phyloP scores from a whole-genome alignment of 1,284 basidiomycete genomes.

The Neolentinus lepideus region DNA sequence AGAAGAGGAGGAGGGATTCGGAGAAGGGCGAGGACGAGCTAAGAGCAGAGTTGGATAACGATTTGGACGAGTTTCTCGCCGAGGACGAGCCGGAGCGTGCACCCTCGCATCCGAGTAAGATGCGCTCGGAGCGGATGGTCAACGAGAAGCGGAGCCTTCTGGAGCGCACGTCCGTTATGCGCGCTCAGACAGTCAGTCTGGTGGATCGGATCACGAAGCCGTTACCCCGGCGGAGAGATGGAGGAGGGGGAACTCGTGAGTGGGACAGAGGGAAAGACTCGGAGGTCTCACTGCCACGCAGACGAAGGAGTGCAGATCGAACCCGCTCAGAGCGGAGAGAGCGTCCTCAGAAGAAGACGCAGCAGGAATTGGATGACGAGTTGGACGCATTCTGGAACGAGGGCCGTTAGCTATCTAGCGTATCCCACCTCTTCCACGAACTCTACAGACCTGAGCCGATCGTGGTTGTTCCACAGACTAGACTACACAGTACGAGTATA shows the following conservation, averaged over 20 bases:
- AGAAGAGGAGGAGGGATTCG: conserved; percentile 30
- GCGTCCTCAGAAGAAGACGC: conserved; percentile 40
- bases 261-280: conserved; percentile 11
- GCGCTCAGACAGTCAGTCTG: conserved; percentile 24
- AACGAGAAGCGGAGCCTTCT: conserved; percentile 36
- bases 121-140: conserved; percentile 56
- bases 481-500: too few species aligned
- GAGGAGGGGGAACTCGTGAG: conserved; percentile 14
- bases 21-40: conserved; percentile 23
- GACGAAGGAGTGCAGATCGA: conserved; percentile 21
- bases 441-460: conserved; percentile 30
- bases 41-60: conserved; percentile 39
- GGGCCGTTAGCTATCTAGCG: too few species aligned
- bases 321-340: conserved; percentile 20
- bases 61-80: conserved; percentile 58
- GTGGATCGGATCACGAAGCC: conserved; percentile 37
- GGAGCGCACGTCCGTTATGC: conserved; percentile 43
- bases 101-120: conserved; percentile 48
- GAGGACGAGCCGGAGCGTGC: conserved; percentile 25
- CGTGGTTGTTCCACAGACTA: too few species aligned
- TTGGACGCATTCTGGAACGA: conserved; percentile 66
- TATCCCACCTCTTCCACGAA: too few species aligned
- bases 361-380: conserved; percentile 70
- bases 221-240: conserved; percentile 26
- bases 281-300: background rate